phyloP scores from a whole-genome alignment of 495 filamentous ascomycete genomes.

The Penicillium verhagenii region DNA sequence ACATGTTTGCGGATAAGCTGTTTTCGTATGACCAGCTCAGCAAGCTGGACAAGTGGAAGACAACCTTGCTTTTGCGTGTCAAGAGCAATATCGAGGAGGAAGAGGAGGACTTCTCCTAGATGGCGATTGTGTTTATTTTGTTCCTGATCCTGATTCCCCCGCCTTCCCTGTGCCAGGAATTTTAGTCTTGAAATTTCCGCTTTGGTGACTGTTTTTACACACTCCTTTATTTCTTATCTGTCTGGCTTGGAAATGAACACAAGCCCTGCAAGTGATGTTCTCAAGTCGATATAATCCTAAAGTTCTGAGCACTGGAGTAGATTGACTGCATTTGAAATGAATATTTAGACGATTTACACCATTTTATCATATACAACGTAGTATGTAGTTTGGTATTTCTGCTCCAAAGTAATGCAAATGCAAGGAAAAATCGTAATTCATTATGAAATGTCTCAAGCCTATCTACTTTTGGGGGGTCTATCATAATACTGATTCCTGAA shows the following conservation, averaged over 20 bases:
- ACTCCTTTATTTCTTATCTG: slow-evolving; percentile 3
- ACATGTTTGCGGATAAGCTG: slow-evolving; percentile 79
- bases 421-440: slow-evolving; percentile 34
- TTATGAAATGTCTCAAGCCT: slow-evolving; percentile 33
- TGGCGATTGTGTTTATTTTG: slow-evolving; percentile 15
- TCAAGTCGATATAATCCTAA: neutral
- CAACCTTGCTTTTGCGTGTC: slow-evolving; percentile 74
- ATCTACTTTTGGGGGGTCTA: slow-evolving; percentile 32
- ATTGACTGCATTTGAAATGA: slow-evolving; percentile 4
- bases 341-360: neutral
- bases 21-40: slow-evolving; percentile 86
- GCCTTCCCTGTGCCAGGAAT: slow-evolving; percentile 21
- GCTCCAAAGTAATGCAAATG: neutral
- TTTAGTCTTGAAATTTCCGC: slow-evolving; percentile 3
- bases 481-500: slow-evolving; percentile 22
- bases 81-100: slow-evolving; percentile 79
- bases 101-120: slow-evolving; percentile 71
- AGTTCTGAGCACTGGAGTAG: neutral
- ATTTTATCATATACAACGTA: neutral
- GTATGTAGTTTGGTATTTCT: too few species aligned
- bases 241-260: slow-evolving; percentile 2
- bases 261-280: neutral
- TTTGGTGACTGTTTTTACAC: slow-evolving; percentile 10
- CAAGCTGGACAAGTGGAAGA: slow-evolving; percentile 95
- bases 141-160: slow-evolving; percentile 24